A percentile compares a stretch with the other conserved stretches of the same genome.
Conservation (phyloP, 768 basidiomycete genomes). For the Russula compacta region DNA sequence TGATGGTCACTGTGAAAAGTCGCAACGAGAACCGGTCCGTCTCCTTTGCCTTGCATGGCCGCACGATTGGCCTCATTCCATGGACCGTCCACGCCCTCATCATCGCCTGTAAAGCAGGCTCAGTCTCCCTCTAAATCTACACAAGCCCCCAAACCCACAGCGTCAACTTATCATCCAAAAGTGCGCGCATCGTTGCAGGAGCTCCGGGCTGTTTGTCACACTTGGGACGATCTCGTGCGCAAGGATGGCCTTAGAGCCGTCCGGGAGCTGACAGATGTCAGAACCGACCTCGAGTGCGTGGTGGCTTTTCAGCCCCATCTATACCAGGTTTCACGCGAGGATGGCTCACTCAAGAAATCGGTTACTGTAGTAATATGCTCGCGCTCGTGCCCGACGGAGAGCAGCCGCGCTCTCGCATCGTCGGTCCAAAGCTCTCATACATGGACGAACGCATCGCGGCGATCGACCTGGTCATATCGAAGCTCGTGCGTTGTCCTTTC, state of each 20-base stretch:
- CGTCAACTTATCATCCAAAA: slow-evolving; percentile 78
- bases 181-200: slow-evolving; percentile 61
- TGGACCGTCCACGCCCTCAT: slow-evolving; percentile 67
- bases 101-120: slow-evolving; percentile 49
- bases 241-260: slow-evolving; percentile 73
- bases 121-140: slow-evolving; percentile 29
- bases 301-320: too few species aligned
- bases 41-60: slow-evolving; percentile 31
- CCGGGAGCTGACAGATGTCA: slow-evolving; percentile 59
- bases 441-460: slow-evolving; percentile 61
- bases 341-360: not conserved
- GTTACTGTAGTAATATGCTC: slow-evolving; percentile 48
- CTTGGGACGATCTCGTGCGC: slow-evolving; percentile 79
- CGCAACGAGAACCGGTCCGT: not conserved
- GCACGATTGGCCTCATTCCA: slow-evolving; percentile 66
- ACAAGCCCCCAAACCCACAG: slow-evolving; percentile 37
- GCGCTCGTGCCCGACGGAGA: slow-evolving; percentile 40
- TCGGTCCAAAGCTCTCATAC: slow-evolving; percentile 52
- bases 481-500: slow-evolving; percentile 46
- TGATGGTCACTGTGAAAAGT: too few species aligned
- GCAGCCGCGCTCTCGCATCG: slow-evolving; percentile 49
- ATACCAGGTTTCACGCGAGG: not conserved
- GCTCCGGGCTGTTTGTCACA: slow-evolving; percentile 48
- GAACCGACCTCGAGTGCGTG: slow-evolving; percentile 79
- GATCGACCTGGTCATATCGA: slow-evolving; percentile 47